Conservation (phyloP, 495 filamentous ascomycete genomes). For the Hyaloscypha variabilis region DNA sequence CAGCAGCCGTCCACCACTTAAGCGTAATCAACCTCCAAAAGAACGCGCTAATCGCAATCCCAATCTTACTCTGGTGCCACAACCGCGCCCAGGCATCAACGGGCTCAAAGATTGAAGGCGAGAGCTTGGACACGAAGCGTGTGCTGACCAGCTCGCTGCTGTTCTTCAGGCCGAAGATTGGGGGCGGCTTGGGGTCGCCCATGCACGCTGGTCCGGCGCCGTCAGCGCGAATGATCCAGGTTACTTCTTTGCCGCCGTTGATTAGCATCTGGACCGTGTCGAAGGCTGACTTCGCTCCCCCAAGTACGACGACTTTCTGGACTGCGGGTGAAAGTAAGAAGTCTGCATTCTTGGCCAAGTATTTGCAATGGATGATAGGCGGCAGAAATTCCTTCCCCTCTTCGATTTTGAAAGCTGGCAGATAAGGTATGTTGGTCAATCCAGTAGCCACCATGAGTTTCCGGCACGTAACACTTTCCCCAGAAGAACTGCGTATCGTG, state of each 20-base stretch:
- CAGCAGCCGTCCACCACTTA: slow-evolving; percentile 10
- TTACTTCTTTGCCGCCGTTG: slow-evolving; percentile 45
- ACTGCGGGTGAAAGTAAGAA: slow-evolving; percentile 26
- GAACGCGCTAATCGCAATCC: slow-evolving; percentile 16
- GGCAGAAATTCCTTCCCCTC: slow-evolving; percentile 28
- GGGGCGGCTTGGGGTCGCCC: slow-evolving; percentile 26
- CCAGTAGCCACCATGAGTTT: slow-evolving; percentile 51
- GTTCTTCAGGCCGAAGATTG: slow-evolving; percentile 34
- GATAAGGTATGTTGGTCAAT: slow-evolving; percentile 40
- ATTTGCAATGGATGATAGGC: slow-evolving; percentile 40
- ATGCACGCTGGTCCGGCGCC: slow-evolving; percentile 42
- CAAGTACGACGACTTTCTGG: slow-evolving; percentile 42
- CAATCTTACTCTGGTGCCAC: slow-evolving; percentile 28
- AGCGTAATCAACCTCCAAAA: slow-evolving; percentile 28
- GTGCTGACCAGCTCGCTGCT: slow-evolving; percentile 32
- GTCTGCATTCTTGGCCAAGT: slow-evolving; percentile 35
- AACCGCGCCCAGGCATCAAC: slow-evolving; percentile 28
- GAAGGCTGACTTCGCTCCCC: slow-evolving; percentile 49
- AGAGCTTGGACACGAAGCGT: slow-evolving; percentile 31
- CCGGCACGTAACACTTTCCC: slow-evolving; percentile 19
- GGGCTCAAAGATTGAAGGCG: slow-evolving; percentile 37
- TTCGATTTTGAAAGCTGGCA: slow-evolving; percentile 38
- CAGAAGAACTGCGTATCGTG: background rate
- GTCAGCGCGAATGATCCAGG: slow-evolving; percentile 45
- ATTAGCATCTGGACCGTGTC: slow-evolving; percentile 47